Evolutionary conservation across 2,329 filamentous ascomycete species (phyloP), one percentile per base, ranked within the genome.

Genomic region (Aspergillus floridensis): DNA sequence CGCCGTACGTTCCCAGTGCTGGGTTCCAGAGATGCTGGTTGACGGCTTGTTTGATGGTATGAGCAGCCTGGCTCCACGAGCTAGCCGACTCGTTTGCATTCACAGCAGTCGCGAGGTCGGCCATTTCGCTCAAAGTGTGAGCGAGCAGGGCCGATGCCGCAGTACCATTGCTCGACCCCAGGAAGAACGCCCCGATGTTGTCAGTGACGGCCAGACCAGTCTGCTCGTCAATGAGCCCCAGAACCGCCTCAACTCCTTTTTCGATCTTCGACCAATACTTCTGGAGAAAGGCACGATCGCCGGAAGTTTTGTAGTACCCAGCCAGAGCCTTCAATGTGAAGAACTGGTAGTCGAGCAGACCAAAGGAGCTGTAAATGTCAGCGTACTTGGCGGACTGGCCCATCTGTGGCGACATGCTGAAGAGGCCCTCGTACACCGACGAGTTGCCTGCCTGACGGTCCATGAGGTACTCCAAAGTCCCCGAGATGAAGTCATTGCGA

Each of bases 291-390:
- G 68, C 70, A 22, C 72, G 70, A 4, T 57, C 55, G 10, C 66
- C 71, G 3, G 68, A 70, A 16, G 74, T 59, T 0, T 74, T 75
- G 51, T 69, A 76, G 59, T 78, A 71, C 21, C 65, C 53, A 8
- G 60, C 59, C 47, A 67, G 59, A 1, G 61, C 50, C 2, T 64
- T 51, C 10, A 67, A 54, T 29, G 60, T 58, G 7, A 68, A 58
- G 21, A 67, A 59, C 50, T 68, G 65, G 48, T 68, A 68, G 29
- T 66, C 65, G 10, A 61, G 52, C 14, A 64, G 59, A n/a, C 55
- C 59, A 19, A 57, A 60, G 2, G 59, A 44, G 32, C 58, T 31
- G 50, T 58, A 55, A 24, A 56, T 49, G 47, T 54, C 31, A 41
- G 55, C 19, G 48, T 55, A 53, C 58, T 62, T 51, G 35, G 59